These are phyloP conservation scores for Termitomyces sp. DNA, from an alignment of 768 basidiomycete species.

Conservation along the genomic window DNA sequence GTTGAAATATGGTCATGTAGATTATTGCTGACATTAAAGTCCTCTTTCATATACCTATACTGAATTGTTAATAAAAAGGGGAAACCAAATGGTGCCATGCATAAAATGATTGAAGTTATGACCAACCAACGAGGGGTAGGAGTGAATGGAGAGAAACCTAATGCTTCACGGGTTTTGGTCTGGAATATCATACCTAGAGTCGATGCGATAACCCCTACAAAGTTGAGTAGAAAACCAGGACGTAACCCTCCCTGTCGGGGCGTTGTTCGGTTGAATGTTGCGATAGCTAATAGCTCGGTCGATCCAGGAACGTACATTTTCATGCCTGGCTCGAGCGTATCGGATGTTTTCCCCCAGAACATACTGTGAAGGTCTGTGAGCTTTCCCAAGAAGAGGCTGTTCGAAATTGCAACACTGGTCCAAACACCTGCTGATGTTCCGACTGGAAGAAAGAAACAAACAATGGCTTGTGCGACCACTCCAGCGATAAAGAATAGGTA, in stretches of 20 bases:
- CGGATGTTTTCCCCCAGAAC: neutral
- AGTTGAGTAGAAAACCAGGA: neutral
- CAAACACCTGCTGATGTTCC: neutral
- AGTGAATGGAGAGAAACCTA: neutral
- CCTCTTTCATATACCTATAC: too few species aligned
- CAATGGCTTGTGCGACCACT: neutral
- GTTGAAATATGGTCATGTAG: too few species aligned
- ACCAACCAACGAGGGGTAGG: too few species aligned
- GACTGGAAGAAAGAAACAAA: neutral
- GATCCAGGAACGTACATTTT: neutral
- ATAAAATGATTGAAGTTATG: too few species aligned
- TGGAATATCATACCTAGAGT: neutral
- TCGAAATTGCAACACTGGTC: neutral
- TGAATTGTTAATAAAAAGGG: too few species aligned
- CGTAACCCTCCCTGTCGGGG: neutral
- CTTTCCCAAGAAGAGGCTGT: neutral
- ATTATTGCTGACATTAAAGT: too few species aligned
- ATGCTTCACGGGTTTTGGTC: neutral
- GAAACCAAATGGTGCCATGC: too few species aligned
- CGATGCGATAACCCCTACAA: neutral
- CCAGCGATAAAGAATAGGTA: neutral
- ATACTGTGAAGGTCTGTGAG: neutral
- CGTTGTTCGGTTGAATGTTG: neutral
- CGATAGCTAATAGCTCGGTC: neutral
- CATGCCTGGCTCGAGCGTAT: neutral